A percentile compares a stretch with the other conserved stretches of the same genome.
phyloP scores from a whole-genome alignment of 2,329 filamentous ascomycete genomes.

The Daldinia eschscholtzii region DNA sequence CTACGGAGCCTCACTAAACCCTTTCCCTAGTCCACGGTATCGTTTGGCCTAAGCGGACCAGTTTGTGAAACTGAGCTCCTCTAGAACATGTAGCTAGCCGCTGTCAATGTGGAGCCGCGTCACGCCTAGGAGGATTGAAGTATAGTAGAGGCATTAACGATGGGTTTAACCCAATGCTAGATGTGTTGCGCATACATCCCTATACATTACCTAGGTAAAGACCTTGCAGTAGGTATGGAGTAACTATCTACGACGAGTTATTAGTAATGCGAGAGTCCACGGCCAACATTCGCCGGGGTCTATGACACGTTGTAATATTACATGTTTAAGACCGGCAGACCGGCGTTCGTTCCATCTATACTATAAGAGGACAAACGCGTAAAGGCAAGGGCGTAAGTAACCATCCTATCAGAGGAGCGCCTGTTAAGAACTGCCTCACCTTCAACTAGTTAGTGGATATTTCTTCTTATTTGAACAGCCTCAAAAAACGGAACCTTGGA shows the following conservation, averaged over 20 bases:
- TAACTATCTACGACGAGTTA: neutral
- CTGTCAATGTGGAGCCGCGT: slow-evolving; percentile 27
- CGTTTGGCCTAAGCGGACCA: slow-evolving; percentile 24
- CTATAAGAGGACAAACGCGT: slow-evolving; percentile 7
- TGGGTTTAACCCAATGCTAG: slow-evolving; percentile 18
- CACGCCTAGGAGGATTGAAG: slow-evolving; percentile 34
- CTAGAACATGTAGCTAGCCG: slow-evolving; percentile 27
- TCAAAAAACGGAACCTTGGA: neutral
- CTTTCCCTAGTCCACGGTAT: slow-evolving; percentile 16
- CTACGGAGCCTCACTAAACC: slow-evolving; percentile 13
- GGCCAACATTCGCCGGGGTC: neutral
- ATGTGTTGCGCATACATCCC: slow-evolving; percentile 24
- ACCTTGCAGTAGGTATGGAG: slow-evolving; percentile 12
- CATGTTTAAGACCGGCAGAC: slow-evolving; percentile 5
- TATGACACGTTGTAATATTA: slow-evolving; percentile 14
- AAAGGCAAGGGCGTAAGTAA: neutral
- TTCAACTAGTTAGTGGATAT: neutral
- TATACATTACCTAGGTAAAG: neutral
- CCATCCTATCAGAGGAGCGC: neutral
- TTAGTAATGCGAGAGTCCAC: neutral
- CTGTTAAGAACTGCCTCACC: neutral
- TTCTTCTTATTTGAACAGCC: slow-evolving; percentile 7
- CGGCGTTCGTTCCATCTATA: slow-evolving; percentile 9
- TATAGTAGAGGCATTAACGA: slow-evolving; percentile 36
- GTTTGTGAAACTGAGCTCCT: slow-evolving; percentile 26